Evolutionary conservation across 179 eudicot species (phyloP), one percentile per base, ranked within the genome.

Genomic region (Dionaea muscipula): DNA sequence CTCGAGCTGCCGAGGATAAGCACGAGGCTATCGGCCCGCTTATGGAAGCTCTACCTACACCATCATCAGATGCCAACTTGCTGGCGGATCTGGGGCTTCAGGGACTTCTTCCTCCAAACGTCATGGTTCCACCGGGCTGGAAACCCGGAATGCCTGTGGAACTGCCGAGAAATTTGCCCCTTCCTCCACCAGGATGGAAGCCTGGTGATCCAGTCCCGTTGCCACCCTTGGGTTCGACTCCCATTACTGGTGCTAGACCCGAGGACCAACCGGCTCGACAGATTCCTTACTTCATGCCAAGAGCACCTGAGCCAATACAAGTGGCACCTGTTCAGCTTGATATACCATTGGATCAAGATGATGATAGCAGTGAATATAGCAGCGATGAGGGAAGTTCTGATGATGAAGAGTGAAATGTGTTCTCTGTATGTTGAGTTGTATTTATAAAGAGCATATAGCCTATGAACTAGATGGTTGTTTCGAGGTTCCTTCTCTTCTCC

Each of bases 121-220:
- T 86, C 40, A 76, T 76, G 13, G 76, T 81, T 21, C 98, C 98
- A 44, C 66, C 83, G 53, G 84, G 84, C 26, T 82, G 88, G 88
- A 76, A 76, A 59, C 84, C 82, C 38, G 87, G 87, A 20, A 78
- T 78, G 84, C 81, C 84, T 31, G 80, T 78, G 48, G 80, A 74
- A 45, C 60, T 82, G 67, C 84, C 84, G 0, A 71, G 46, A 37
- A 74, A 74, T 68, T 39, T 78, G 27, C 78, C 91, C 3, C 17
- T 49, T 26, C 53, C 53, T 15, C 53, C 53, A 49, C 53, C 53
- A 60, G 40, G 80, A 50, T 71, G 69, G 96, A 75, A 82, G 57
- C 94, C 91, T 3, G 97, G 97, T 21, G 83, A 86, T 93, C 94
- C 95, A 18, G 90, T 84, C 64, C 65, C 85, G 9, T 59, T 91